Evolutionary conservation across 164 flowering plant genomes (phyloP).

Genomic region (Saururus chinensis): DNA sequence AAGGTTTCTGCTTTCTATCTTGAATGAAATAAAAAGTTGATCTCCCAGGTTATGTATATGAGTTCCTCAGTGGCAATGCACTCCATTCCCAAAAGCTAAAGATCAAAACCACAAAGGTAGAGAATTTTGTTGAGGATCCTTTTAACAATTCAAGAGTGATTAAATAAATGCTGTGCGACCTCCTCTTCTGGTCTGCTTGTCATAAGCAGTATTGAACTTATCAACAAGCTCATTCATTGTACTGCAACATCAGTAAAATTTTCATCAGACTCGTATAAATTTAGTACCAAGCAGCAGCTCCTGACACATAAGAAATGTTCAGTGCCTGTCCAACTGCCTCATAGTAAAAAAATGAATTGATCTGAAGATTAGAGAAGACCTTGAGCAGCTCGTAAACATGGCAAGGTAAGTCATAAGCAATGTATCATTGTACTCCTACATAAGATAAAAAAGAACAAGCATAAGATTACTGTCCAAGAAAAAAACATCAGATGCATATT

Average conservation of each 20-base stretch:
- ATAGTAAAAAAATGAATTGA: not conserved
- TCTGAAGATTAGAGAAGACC: conserved; percentile 28
- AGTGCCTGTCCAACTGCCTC: no score
- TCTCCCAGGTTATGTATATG: not conserved
- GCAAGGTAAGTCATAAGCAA: conserved; percentile 80
- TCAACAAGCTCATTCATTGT: conserved; percentile 88
- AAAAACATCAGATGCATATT: no score
- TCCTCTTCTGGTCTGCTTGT: conserved; percentile 74
- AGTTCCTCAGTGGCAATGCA: not conserved
- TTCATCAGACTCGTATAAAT: not conserved
- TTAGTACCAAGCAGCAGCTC: not conserved
- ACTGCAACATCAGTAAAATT: conserved; percentile 30
- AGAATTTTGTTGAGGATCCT: not conserved
- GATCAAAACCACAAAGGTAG: not conserved
- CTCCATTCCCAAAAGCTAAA: not conserved
- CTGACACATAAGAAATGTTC: not conserved
- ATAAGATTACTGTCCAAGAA: not conserved
- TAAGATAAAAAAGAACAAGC: not conserved
- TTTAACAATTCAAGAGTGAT: not conserved
- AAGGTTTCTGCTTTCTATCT: not conserved
- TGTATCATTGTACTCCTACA: conserved; percentile 88
- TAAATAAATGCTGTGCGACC: conserved; percentile 73
- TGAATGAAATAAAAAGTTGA: not conserved
- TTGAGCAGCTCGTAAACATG: conserved; percentile 90
- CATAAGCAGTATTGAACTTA: conserved; percentile 88